Conservation (phyloP, 108 stramenopile genomes). For the Cyclotella sp. region DNA sequence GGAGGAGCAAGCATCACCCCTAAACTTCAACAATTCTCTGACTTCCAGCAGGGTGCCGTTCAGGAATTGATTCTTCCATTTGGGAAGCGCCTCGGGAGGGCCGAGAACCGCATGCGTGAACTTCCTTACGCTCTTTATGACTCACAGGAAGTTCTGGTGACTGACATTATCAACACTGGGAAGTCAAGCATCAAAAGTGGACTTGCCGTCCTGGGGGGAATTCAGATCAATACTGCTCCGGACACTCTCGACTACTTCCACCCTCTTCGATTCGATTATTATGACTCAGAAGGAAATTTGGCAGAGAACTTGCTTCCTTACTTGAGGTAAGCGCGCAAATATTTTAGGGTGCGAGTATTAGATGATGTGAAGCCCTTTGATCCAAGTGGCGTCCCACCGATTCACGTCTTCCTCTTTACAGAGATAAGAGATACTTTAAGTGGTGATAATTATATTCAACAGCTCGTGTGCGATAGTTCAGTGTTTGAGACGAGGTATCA, state of each 20-base stretch:
- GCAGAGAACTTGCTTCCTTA: constrained; percentile 7
- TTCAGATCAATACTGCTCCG: constrained; percentile 8
- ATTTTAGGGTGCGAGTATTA: constrained; percentile 3
- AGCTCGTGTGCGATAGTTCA: too few species aligned
- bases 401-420: background rate
- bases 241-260: constrained; percentile 9
- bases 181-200: background rate
- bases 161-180: constrained; percentile 3
- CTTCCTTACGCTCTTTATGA: constrained; percentile 4
- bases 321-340: constrained; percentile 5
- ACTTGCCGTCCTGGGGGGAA: constrained; percentile 3
- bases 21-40: constrained; percentile 10
- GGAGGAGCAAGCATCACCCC: constrained; percentile 2
- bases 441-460: too few species aligned
- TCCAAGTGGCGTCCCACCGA: background rate
- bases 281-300: background rate
- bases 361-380: background rate
- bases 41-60: constrained; percentile 2
- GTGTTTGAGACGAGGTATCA: too few species aligned
- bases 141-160: constrained; percentile 3
- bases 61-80: constrained; percentile 1
- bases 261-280: constrained; percentile 11
- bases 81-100: background rate
- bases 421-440: background rate
- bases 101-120: constrained; percentile 12